Evolutionary conservation across 345 rosid species (phyloP), one percentile per base, ranked within the genome.

Genomic region (Atalantia buxifolia): DNA sequence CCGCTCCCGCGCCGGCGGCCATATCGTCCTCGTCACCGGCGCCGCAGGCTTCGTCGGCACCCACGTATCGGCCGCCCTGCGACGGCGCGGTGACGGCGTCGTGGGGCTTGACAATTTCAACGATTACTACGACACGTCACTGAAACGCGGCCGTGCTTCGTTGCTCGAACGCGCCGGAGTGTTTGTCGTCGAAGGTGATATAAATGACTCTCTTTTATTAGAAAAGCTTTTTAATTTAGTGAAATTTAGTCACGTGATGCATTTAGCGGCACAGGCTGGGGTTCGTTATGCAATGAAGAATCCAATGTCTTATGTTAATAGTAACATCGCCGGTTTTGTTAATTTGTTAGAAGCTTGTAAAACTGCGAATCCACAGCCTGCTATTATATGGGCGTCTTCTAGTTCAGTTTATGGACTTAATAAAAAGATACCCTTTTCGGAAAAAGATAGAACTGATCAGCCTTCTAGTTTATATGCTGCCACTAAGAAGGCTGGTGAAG

Each of bases 41-140:
- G 92, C 88, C n/a, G 90, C 90, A 27, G 90, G 92, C 22, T 89
- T 87, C 69, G 89, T 89, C 45, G 92, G 92, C 6, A 85, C 88
- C 21, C 92, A 89, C 48, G 90, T 87, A 1, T 82, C 89, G 8
- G 64, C 86, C 2, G 89, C 90, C 2, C 67, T 89, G 14, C 84
- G 84, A 18, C 81, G 86, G 7, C 92, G 92, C 0, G 92, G 90
- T 0, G 85, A 89, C 62, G 92, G 90, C 62, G 87, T 87, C 14
- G 80, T 89, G 0, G 92, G 92, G 0, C 79, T 89, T 1, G 92
- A 89, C 66, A 87, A 89, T 82, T 88, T 88, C 81, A 88, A 88
- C 77, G 84, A 80, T 50, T 89, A 89, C 79, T 89, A 88, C 73
- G 88, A 85, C 55, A 82, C 87, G 0, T 83, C 89, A 0, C 63